phyloP scores from a whole-genome alignment of 1,284 basidiomycete genomes.

The Cerrena zonata region DNA sequence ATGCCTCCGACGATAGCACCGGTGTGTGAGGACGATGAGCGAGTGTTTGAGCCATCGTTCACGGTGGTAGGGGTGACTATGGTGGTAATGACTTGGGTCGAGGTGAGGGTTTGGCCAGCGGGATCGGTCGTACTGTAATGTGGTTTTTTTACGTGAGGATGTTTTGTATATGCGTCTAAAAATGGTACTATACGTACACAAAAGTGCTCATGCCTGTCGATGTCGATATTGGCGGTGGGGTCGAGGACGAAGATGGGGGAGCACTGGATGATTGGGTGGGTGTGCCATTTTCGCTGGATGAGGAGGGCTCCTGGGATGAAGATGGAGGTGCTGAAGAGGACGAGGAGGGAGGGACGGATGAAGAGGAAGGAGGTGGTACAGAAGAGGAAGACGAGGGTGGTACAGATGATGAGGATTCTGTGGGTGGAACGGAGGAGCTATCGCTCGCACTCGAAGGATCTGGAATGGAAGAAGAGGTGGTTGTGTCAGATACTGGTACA shows the following conservation, averaged over 20 bases:
- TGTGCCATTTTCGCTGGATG: not conserved
- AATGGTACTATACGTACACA: not conserved
- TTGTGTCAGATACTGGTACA: not conserved
- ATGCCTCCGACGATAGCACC: conserved; percentile 37
- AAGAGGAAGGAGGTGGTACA: not conserved
- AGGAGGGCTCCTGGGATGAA: not conserved
- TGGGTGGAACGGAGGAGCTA: not conserved
- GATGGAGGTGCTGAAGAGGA: not conserved
- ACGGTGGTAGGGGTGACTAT: not conserved
- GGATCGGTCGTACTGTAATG: conserved; percentile 3
- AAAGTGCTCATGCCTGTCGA: conserved; percentile 1
- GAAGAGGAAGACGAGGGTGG: not conserved
- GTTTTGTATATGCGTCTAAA: too few relatives aligned
- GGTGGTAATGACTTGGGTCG: not conserved
- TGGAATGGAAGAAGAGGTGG: not conserved
- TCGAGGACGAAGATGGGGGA: not conserved
- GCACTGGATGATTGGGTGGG: not conserved
- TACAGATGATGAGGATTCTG: not conserved
- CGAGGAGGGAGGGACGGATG: not conserved
- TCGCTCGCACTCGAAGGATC: not conserved
- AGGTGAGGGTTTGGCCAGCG: not conserved
- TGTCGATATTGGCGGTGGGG: not conserved
- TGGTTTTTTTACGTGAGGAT: too few relatives aligned
- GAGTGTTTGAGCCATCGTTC: not conserved
- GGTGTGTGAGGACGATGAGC: conserved; percentile 17